phyloP scores from a whole-genome alignment of 495 filamentous ascomycete genomes.

The Poronia punctata region DNA sequence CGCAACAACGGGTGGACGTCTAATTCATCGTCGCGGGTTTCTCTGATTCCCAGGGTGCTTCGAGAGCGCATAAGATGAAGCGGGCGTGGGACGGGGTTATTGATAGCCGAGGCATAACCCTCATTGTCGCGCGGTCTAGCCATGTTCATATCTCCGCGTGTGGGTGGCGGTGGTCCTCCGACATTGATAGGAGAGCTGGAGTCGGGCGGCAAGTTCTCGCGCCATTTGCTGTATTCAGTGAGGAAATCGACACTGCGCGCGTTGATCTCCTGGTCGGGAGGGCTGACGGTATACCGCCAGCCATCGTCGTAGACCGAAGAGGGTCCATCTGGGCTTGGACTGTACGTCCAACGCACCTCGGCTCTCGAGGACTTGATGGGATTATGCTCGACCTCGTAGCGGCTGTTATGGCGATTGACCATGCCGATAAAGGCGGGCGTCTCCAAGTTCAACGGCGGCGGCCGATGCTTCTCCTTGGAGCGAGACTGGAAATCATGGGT shows the following conservation, averaged over 20 bases:
- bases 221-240: slow-evolving; percentile 2
- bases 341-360: neutral
- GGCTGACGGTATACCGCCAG: too few species aligned
- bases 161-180: too few species aligned
- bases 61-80: slow-evolving; percentile 3
- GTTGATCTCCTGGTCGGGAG: too few species aligned
- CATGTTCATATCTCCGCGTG: too few species aligned
- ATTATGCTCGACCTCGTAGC: slow-evolving; percentile 3
- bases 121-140: too few species aligned
- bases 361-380: slow-evolving; percentile 4
- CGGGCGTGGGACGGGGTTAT: neutral
- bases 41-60: slow-evolving; percentile 7
- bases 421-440: neutral
- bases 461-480: neutral
- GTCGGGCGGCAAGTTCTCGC: neutral
- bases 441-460: slow-evolving; percentile 1
- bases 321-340: neutral
- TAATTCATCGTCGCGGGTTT: slow-evolving; percentile 5
- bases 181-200: neutral
- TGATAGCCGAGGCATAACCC: neutral
- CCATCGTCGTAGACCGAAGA: slow-evolving; percentile 1
- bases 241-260: neutral
- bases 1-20: too few species aligned
- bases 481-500: neutral
- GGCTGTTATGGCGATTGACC: neutral